phyloP scores from a whole-genome alignment of 257 asterid genomes.

The Gentiana straminea region DNA sequence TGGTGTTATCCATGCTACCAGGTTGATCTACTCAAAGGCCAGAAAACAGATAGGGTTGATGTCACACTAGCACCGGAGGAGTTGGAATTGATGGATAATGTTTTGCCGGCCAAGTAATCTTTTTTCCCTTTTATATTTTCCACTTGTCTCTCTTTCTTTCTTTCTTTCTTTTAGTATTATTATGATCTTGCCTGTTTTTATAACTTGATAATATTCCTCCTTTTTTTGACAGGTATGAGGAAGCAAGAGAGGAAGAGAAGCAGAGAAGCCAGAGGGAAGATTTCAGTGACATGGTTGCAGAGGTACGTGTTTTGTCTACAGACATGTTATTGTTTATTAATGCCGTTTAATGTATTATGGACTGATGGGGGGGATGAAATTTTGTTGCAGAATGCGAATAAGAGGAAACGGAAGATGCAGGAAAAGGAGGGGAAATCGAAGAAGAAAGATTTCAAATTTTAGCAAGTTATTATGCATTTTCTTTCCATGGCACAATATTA shows the following conservation, averaged over 20 bases:
- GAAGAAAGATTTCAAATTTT: conserved; percentile 91
- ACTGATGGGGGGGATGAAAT: background rate
- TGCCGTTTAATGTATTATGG: background rate
- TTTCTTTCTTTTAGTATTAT: no score
- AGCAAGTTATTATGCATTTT: background rate
- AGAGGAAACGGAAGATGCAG: conserved; percentile 87
- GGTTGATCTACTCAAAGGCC: conserved; percentile 92
- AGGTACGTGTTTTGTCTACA: conserved; percentile 27
- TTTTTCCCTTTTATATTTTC: background rate
- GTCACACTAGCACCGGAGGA: conserved; percentile 91
- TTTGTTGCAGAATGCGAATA: conserved; percentile 62
- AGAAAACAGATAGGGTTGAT: conserved; percentile 81
- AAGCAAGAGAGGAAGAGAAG: conserved; percentile 97
- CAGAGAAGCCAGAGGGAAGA: conserved; percentile 76
- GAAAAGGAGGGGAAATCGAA: conserved; percentile 83
- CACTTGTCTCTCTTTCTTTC: no score
- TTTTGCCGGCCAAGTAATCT: conserved; percentile 79
- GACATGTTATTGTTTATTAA: background rate
- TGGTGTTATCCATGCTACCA: conserved; percentile 7
- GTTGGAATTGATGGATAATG: conserved; percentile 84
- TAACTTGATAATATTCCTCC: background rate
- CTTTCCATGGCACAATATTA: no score
- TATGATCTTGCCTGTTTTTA: background rate
- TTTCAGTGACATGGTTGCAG: conserved; percentile 98
- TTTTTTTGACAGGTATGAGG: conserved; percentile 51